Evolutionary conservation across 768 basidiomycete species (phyloP), one percentile per base, ranked within the genome.

Genomic region (Cantharellus anzutake): DNA sequence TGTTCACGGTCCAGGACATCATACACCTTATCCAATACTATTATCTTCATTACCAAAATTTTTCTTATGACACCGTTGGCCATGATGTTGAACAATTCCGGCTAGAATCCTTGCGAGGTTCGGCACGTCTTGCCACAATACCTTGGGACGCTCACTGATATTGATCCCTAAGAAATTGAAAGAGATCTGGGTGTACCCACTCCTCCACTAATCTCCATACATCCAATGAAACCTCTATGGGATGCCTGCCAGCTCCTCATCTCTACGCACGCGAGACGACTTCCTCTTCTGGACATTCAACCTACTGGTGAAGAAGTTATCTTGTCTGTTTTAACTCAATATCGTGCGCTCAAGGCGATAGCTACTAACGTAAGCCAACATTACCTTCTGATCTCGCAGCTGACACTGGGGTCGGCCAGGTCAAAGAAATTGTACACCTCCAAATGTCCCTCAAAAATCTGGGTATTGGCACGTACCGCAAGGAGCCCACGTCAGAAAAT

Each of bases 11-110:
- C n/a, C 80, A 91, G 60, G 96, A 99, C 71, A 92, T 99, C 70
- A 97, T 99, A 60, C 96, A 99, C 70, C 81, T 99, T 64, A 98
- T 99, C 64, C 96, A 99, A 67, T 96, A 93, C 73, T 99, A 97
- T 71, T 96, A 97, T 71, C 29, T 48, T 11, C 44, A 48, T 48
- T 81, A 83, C 53, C 88, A 84, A 7, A 73, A 78, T 2, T 82
- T 86, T 40, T 82, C 82, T 42, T 86, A 81, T 69, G 91, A 91
- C 65, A 81, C 80, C 58, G 93, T 91, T 3, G 80, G 84, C 0
- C 79, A 83, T 5, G 92, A 98, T 66, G 94, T 98, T 2, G 94
- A 98, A 68, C 84, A 81, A 0, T 90, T 99, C 69, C 79, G 86
- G 40, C 75, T 99, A 39, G 87, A 93, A 68, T 81, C 82, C 56